Percentiles rank a stretch among this genome's conserved stretches.
phyloP scores from a whole-genome alignment of 768 basidiomycete species.

The Leucogyrophana mollusca region DNA sequence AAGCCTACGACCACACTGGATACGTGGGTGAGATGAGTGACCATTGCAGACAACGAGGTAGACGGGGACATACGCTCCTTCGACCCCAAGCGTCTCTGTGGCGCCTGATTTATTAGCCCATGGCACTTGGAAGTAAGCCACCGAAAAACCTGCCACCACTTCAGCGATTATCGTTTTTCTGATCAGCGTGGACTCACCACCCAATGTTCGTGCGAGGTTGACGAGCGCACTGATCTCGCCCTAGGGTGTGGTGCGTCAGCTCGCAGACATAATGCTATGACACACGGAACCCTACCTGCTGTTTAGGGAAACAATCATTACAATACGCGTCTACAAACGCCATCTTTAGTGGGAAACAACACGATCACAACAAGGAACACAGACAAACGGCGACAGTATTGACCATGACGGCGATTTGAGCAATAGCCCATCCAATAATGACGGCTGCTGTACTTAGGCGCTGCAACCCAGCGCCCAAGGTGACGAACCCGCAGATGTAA shows the following conservation, averaged over 20 bases:
- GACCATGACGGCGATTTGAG: slow-evolving; percentile 54
- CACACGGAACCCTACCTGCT: slow-evolving; percentile 27
- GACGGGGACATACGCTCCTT: slow-evolving; percentile 50
- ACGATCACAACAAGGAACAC: slow-evolving; percentile 16
- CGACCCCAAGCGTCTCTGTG: slow-evolving; percentile 59
- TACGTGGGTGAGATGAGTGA: background rate
- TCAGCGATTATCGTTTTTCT: slow-evolving; percentile 15
- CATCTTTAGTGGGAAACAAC: slow-evolving; percentile 14
- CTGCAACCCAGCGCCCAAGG: slow-evolving; percentile 54
- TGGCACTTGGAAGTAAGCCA: slow-evolving; percentile 66
- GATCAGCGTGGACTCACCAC: too few relatives aligned
- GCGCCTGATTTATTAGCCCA: slow-evolving; percentile 63
- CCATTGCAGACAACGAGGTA: background rate
- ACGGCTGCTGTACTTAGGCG: slow-evolving; percentile 50
- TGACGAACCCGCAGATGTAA: slow-evolving; percentile 59
- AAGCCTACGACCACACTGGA: slow-evolving; percentile 47
- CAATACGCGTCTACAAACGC: slow-evolving; percentile 41
- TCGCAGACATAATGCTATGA: background rate
- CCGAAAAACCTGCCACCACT: slow-evolving; percentile 49
- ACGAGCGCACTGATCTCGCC: slow-evolving; percentile 65
- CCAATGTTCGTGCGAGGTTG: slow-evolving; percentile 56
- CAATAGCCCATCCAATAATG: slow-evolving; percentile 69
- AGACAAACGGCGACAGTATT: slow-evolving; percentile 62
- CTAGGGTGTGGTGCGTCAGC: slow-evolving; percentile 18
- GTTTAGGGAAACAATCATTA: slow-evolving; percentile 48